A percentile compares a stretch with the other conserved stretches of the same genome.
Evolutionary conservation across 352 stramenopile species (phyloP).

Genomic region (Detonula confervacea): DNA sequence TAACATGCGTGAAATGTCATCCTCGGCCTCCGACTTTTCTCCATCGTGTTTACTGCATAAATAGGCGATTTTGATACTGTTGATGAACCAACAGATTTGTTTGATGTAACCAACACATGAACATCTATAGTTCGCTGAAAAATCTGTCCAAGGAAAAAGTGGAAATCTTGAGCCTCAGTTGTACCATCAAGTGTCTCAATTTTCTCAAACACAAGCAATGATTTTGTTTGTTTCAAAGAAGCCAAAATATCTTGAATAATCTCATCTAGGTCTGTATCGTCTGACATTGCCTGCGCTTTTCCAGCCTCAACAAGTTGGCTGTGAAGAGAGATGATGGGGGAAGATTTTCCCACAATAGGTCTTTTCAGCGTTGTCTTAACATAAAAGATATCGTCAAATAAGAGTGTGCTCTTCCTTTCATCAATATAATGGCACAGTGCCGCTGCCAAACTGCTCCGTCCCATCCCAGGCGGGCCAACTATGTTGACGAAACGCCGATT

Average conservation of each 20-base stretch:
- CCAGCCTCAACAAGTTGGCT: conserved; percentile 58
- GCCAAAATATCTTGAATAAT: conserved; percentile 62
- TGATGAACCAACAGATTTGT: conserved; percentile 29
- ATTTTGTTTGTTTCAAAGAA: conserved; percentile 63
- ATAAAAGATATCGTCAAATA: conserved; percentile 80
- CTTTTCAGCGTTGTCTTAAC: conserved; percentile 54
- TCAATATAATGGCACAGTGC: conserved; percentile 84
- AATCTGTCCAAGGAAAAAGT: conserved; percentile 72
- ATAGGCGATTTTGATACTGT: too few relatives aligned
- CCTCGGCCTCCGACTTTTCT: too few relatives aligned
- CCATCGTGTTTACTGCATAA: too few relatives aligned
- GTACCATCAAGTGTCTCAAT: conserved; percentile 67
- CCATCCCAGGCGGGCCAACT: conserved; percentile 73
- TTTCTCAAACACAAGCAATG: conserved; percentile 79
- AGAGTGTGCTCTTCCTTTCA: conserved; percentile 72
- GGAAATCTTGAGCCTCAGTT: conserved; percentile 70
- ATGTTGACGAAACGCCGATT: conserved; percentile 75
- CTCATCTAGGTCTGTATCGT: conserved; percentile 61
- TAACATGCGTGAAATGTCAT: too few relatives aligned
- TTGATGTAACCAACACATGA: conserved; percentile 66
- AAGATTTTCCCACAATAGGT: conserved; percentile 36
- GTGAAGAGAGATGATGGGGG: conserved; percentile 61
- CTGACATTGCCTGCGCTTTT: conserved; percentile 21
- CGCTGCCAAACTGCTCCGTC: conserved; percentile 74
- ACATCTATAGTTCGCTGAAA: conserved; percentile 76